Conservation (phyloP, 2,329 filamentous ascomycete species). For the Neonectria ditissima region DNA sequence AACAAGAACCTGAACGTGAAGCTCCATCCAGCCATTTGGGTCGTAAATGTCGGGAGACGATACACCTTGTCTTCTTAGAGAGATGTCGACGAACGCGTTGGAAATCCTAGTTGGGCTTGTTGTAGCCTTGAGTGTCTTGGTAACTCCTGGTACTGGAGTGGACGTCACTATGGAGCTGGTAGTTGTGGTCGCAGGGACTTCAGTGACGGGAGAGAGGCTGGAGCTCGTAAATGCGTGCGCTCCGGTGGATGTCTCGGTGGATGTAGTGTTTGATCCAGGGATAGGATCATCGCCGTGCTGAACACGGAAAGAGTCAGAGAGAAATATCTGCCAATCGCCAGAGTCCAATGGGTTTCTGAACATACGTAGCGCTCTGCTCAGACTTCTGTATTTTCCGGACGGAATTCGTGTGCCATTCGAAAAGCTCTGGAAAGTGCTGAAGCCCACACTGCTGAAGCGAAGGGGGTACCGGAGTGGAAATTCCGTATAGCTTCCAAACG, state of each 20-base stretch:
- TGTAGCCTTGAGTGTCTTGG: slow-evolving; percentile 24
- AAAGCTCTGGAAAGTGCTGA: slow-evolving; percentile 22
- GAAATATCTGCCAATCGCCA: slow-evolving; percentile 28
- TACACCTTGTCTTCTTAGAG: neutral
- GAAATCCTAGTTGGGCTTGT: slow-evolving; percentile 22
- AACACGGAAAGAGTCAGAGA: slow-evolving; percentile 33
- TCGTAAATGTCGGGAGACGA: slow-evolving; percentile 5
- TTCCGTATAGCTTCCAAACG: neutral
- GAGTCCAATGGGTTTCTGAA: slow-evolving; percentile 26
- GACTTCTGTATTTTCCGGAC: slow-evolving; percentile 27
- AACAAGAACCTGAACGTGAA: slow-evolving; percentile 13
- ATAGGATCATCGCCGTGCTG: slow-evolving; percentile 30
- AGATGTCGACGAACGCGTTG: slow-evolving; percentile 7
- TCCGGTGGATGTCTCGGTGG: neutral
- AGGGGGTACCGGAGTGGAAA: slow-evolving; percentile 26
- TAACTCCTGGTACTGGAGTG: slow-evolving; percentile 25
- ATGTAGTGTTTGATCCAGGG: slow-evolving; percentile 7
- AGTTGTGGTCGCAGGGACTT: slow-evolving; percentile 4
- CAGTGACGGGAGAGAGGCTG: neutral
- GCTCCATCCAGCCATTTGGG: slow-evolving; percentile 13
- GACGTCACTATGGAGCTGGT: neutral
- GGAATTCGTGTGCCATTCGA: slow-evolving; percentile 25
- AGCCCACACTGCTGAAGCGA: slow-evolving; percentile 28
- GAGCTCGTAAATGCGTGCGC: neutral
- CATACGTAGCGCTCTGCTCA: slow-evolving; percentile 27